Evolutionary conservation across 352 stramenopile genomes (phyloP).

Genomic region (Elongisporangium prolatum): DNA sequence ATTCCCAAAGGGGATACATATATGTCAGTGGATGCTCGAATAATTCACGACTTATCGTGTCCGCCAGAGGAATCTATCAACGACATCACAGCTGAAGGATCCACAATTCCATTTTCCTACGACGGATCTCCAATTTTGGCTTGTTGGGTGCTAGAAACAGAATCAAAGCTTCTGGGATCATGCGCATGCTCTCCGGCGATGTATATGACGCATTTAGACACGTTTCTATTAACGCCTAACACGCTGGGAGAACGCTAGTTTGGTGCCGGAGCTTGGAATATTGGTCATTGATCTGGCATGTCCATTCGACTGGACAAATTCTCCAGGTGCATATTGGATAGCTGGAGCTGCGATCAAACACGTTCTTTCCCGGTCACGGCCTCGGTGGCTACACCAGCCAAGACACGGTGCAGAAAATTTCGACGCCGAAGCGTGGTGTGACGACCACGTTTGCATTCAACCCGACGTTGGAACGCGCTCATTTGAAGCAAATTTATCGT

Average conservation of each 20-base stretch:
- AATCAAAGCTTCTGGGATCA: no score
- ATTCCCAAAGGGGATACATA: no score
- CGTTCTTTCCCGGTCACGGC: background rate
- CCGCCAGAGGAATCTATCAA: no score
- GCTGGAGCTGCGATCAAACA: conserved; percentile 6
- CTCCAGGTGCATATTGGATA: conserved; percentile 5
- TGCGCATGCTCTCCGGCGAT: background rate
- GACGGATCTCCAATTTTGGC: no score
- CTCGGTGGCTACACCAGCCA: conserved; percentile 3
- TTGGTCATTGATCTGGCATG: conserved; percentile 1
- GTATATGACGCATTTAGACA: conserved; percentile 1
- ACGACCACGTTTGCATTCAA: conserved; percentile 9
- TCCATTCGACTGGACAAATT: conserved; percentile 2
- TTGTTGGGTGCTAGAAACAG: no score
- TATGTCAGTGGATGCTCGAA: no score
- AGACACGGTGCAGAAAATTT: background rate
- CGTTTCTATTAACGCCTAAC: background rate
- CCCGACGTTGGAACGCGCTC: conserved; percentile 4
- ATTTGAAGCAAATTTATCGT: conserved; percentile 4
- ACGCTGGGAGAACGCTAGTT: background rate
- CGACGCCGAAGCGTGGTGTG: conserved; percentile 6
- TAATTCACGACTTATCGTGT: no score
- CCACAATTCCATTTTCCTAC: no score
- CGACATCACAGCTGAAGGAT: no score
- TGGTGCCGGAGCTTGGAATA: background rate